Base-by-base conservation (phyloP, 78 protist genomes). In the Dictyostelium purpureum region DNA sequence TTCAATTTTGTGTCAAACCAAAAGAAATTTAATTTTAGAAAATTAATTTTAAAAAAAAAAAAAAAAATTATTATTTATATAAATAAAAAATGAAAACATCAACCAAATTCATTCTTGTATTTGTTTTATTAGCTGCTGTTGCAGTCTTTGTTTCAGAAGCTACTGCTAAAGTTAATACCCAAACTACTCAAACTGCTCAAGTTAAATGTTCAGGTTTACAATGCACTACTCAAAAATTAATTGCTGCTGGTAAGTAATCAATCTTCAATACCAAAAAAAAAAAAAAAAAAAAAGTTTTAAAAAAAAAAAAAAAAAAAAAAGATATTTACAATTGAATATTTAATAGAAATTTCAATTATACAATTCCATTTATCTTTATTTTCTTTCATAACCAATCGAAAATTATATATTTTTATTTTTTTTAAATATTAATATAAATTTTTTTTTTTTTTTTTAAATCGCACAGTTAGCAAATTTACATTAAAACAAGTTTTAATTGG, bases 401-500 rank as follows among this genome's bases (percentile, higher is more conserved):
- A 52, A 52, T 52, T 21, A 52, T 49, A 2, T 6, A 5, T 16
- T 16, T 16, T 49, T 49, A 16, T 49, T 21, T 49, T 43, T 7
- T 9, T 7, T 9, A 43, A 43, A 43, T 43, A 43, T 43, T 43
- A 43, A 43, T 43, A n/a, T n/a, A n/a, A n/a, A n/a, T n/a, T n/a
- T n/a, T 43, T 43, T 43, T 43, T 43, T 43, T 43, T 43, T 43
- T 43, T 43, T 43, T 43, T 43, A 43, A 43, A 43, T n/a, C n/a
- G n/a, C n/a, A n/a, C 26, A 81, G 82, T 61, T 31, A 28, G 51
- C 35, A 85, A 85, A 85, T 85, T 85, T 42, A 57, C 91, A 43
- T 33, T 85, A 57, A 51, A 65, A 47, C 91, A 85, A 73, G 40
- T 85, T 42, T 85, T 85, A 73, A 61, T 85, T 73, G 91, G 83